Evolutionary conservation across 768 basidiomycete genomes (phyloP), one percentile per base, ranked within the genome.

Genomic region (Auriscalpium vulgare): DNA sequence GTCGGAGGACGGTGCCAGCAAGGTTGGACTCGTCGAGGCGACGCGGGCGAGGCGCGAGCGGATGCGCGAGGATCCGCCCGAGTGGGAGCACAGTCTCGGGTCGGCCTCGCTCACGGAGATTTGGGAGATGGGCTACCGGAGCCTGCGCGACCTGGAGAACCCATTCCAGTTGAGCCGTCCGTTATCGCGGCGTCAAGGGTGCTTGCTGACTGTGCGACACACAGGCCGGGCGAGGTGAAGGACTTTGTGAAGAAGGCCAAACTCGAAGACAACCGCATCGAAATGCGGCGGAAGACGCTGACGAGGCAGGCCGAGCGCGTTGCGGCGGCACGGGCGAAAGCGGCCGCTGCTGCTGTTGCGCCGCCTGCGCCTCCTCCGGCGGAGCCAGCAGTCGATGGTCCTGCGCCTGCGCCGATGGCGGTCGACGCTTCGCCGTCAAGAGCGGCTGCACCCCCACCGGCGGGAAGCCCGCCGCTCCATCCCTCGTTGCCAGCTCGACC

Each of bases 111-210:
- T 91, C 65, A 87, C 87, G 2, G 87, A 90, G 58, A 86, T 90
- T 34, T 93, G 90, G 90, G 80, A 83, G 55, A 82, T 87, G 83
- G 89, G 90, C 14, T 91, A 85, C 64, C 73, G 81, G 58, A 80
- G 81, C 50, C 64, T 88, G 54, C 53, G 62, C 10, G 85, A 90
- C 67, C 67, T 91, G 29, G 75, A 86, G 65, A 78, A 74, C 56
- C 82, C 82, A 10, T 85, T 84, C 76, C 79, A 78, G 88, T 88
- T 63, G 29, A 29, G 29, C 29, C 29, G 29, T 29, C 29, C 29
- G 2, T 29, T 29, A 29, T 29, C 29, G 29, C 29, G 29, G 29
- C 29, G 4, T 29, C 7, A 29, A 29, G 29, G 29, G 29, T 29
- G 29, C 8, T 6, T 8, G n/a, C 21, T 23, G n/a, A 47, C 51